A percentile compares a stretch with the other conserved stretches of the same genome.
These are phyloP conservation scores for Didymella arachidicola DNA, from an alignment of 2,329 filamentous ascomycete genomes.

Conservation along the genomic window DNA sequence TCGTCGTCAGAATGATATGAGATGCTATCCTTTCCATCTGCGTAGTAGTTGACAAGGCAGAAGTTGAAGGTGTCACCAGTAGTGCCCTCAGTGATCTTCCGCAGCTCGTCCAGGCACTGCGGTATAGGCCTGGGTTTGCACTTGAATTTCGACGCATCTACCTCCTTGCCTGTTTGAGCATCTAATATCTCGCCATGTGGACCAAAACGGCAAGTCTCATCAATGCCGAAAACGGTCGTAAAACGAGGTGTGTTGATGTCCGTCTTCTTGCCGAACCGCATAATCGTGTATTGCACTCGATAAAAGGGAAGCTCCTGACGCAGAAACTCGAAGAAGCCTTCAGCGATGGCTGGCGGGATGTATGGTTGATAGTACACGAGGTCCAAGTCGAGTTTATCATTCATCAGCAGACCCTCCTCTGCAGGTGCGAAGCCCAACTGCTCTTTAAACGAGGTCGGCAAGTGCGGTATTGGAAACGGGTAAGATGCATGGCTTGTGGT, in stretches of 20 bases:
- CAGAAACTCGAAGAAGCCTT: constrained; percentile 73
- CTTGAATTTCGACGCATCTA: constrained; percentile 60
- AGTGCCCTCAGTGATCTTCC: constrained; percentile 68
- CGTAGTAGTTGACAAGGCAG: constrained; percentile 84
- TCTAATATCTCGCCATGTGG: constrained; percentile 50
- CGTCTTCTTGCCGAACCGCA: constrained; percentile 68
- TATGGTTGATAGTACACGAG: constrained; percentile 80
- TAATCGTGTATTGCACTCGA: constrained; percentile 76
- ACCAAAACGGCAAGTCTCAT: constrained; percentile 69
- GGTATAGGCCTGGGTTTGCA: constrained; percentile 75
- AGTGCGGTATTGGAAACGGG: constrained; percentile 60
- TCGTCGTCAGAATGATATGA: constrained; percentile 84
- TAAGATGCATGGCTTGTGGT: constrained; percentile 60
- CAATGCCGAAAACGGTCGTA: constrained; percentile 68
- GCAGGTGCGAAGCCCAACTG: constrained; percentile 58
- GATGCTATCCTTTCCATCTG: constrained; percentile 78
- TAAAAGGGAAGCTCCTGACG: constrained; percentile 77
- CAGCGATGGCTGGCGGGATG: constrained; percentile 64
- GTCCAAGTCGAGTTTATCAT: constrained; percentile 74
- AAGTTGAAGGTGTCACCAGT: constrained; percentile 78
- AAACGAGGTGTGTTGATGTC: constrained; percentile 69
- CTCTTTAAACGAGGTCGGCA: constrained; percentile 55
- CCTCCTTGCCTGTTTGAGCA: constrained; percentile 51
- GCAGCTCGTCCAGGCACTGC: constrained; percentile 70
- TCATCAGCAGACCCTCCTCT: constrained; percentile 63